Evolutionary conservation across 371 early-diverging fungal genomes (phyloP).

Genomic region (Paraphysoderma sedebokerense): DNA sequence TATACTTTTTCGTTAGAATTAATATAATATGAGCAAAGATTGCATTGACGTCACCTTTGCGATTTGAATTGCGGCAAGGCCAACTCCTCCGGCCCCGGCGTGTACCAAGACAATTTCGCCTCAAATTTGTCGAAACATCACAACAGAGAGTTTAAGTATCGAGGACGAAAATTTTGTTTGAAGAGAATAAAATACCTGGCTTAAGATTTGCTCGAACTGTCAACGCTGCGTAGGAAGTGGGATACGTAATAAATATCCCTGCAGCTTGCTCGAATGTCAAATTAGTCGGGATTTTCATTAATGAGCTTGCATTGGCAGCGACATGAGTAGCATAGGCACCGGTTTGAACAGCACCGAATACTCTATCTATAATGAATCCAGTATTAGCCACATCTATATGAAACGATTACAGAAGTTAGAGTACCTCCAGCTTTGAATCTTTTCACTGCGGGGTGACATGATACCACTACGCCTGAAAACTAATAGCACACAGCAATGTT

Average conservation of each 20-base stretch:
- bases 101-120: conserved; percentile 50
- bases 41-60: conserved; percentile 8
- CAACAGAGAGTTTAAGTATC: no score
- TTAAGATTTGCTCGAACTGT: conserved; percentile 47
- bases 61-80: conserved; percentile 22
- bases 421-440: conserved; percentile 32
- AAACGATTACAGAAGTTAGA: neutral
- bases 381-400: neutral
- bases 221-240: conserved; percentile 61
- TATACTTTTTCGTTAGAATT: conserved; percentile 9
- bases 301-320: conserved; percentile 18
- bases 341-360: conserved; percentile 41
- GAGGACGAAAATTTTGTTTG: no score
- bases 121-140: no score
- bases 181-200: no score
- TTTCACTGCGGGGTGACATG: conserved; percentile 9
- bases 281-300: conserved; percentile 44
- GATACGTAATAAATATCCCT: conserved; percentile 60
- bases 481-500: no score
- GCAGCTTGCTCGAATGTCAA: conserved; percentile 61
- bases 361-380: conserved; percentile 35
- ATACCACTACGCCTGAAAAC: conserved; percentile 37
- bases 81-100: conserved; percentile 53
- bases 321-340: conserved; percentile 56
- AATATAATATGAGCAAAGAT: neutral